These are phyloP conservation scores for Pythium grandisporangium DNA, from an alignment of 352 stramenopile species.

Conservation along the genomic window DNA sequence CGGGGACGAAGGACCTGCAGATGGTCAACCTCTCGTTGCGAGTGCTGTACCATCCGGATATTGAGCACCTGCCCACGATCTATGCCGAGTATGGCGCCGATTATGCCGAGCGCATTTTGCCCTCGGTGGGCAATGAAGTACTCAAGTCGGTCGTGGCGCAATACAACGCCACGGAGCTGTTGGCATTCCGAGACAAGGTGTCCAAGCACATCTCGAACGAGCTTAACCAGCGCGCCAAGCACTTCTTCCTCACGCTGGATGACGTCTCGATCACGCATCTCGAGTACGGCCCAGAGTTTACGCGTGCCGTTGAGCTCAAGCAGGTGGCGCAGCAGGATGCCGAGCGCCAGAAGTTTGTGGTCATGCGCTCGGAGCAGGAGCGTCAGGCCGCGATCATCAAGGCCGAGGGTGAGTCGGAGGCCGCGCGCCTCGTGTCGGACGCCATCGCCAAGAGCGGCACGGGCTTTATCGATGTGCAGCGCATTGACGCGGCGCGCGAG, in stretches of 20 bases:
- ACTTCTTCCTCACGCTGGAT: conserved; percentile 98
- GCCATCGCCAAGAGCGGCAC: conserved; percentile 96
- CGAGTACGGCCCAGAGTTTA: conserved; percentile 98
- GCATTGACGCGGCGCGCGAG: conserved; percentile 99
- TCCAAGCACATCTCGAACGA: conserved; percentile 95
- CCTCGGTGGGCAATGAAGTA: conserved; percentile 97
- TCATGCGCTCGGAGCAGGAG: conserved; percentile 99
- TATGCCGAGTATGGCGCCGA: conserved; percentile 96
- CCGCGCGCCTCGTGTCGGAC: conserved; percentile 96
- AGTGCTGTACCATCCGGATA: conserved; percentile 92
- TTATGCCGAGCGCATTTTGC: conserved; percentile 98
- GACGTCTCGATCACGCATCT: conserved; percentile 99
- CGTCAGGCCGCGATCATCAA: conserved; percentile 87
- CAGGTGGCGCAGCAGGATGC: conserved; percentile 99
- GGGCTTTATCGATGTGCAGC: conserved; percentile 98
- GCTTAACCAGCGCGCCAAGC: conserved; percentile 92
- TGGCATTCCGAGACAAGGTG: conserved; percentile 98
- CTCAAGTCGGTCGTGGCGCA: conserved; percentile 93
- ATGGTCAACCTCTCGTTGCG: conserved; percentile 99
- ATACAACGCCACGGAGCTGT: conserved; percentile 99
- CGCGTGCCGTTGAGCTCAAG: conserved; percentile 99
- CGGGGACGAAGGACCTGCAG: conserved; percentile 99
- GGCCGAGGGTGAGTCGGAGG: conserved; percentile 97
- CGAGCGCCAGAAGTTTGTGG: conserved; percentile 98
- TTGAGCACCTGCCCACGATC: conserved; percentile 93